phyloP scores from a whole-genome alignment of 768 basidiomycete genomes.

The Tylopilus felleus region DNA sequence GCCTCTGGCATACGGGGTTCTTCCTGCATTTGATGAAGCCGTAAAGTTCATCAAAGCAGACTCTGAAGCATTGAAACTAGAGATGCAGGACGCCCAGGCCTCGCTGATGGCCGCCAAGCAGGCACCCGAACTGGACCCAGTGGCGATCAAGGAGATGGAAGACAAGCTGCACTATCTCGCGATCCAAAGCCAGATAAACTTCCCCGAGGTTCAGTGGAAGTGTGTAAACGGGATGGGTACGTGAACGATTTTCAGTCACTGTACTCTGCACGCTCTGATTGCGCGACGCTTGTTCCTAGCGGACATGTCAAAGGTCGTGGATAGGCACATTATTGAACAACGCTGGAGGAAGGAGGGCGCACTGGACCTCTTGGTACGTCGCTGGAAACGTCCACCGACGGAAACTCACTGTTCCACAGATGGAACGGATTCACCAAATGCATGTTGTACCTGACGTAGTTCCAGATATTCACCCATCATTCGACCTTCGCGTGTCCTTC shows the following conservation, averaged over 20 bases:
- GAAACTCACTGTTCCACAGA: constrained; percentile 41
- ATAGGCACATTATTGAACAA: constrained; percentile 79
- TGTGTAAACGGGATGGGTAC: constrained; percentile 76
- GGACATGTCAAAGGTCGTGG: constrained; percentile 64
- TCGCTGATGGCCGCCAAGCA: constrained; percentile 19
- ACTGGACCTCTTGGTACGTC: constrained; percentile 71
- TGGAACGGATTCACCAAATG: constrained; percentile 94
- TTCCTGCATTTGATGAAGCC: constrained; percentile 85
- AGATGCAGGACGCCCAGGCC: constrained; percentile 22
- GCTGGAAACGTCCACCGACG: not conserved
- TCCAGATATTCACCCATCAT: constrained; percentile 61
- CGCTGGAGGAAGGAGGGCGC: constrained; percentile 83
- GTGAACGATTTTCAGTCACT: constrained; percentile 26
- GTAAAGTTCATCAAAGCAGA: constrained; percentile 66
- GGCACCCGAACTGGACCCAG: constrained; percentile 31
- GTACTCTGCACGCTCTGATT: not conserved
- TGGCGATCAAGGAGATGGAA: constrained; percentile 42
- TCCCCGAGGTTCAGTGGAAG: constrained; percentile 79
- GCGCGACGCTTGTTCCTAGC: constrained; percentile 34
- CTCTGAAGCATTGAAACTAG: constrained; percentile 43
- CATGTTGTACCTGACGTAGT: constrained; percentile 85
- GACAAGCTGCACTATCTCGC: constrained; percentile 59
- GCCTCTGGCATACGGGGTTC: constrained; percentile 56
- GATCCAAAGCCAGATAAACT: constrained; percentile 77
- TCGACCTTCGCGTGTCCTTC: constrained; percentile 70